Conservation (phyloP, 2,329 filamentous ascomycete genomes). For the Xylaria sp. region DNA sequence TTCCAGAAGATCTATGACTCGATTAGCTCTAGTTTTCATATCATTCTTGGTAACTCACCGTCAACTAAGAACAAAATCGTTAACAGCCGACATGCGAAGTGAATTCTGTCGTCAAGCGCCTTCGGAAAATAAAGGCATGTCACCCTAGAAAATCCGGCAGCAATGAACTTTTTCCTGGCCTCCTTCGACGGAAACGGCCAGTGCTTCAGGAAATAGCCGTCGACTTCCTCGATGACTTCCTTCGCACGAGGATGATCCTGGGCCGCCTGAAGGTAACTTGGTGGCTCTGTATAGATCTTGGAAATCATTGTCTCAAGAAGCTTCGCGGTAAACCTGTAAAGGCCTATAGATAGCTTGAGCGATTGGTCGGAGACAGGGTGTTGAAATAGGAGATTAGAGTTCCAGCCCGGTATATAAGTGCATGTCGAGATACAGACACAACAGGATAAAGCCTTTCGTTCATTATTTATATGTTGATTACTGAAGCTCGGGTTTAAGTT, state of each 20-base stretch:
- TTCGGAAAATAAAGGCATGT: conserved; percentile 54
- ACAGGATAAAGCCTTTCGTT: background rate
- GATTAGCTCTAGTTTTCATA: background rate
- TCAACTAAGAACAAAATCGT: conserved; percentile 57
- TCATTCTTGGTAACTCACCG: conserved; percentile 43
- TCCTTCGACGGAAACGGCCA: conserved; percentile 53
- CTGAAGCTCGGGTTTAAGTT: background rate
- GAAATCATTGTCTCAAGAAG: background rate
- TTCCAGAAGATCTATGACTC: conserved; percentile 29
- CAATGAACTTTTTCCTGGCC: conserved; percentile 48
- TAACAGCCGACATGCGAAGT: conserved; percentile 52
- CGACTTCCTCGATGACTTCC: conserved; percentile 50
- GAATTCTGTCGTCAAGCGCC: conserved; percentile 53
- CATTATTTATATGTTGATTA: conserved; percentile 7
- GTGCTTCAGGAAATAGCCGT: conserved; percentile 53
- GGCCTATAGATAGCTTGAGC: background rate
- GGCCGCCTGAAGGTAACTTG: conserved; percentile 3
- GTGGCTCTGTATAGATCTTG: conserved; percentile 7
- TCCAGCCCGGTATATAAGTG: background rate
- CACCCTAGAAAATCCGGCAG: conserved; percentile 50
- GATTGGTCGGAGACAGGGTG: background rate
- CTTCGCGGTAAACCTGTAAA: too few relatives aligned
- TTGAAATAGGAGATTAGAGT: background rate
- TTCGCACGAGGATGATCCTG: conserved; percentile 43
- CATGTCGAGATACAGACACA: background rate